Conservation (phyloP, 1,284 basidiomycete species). For the Neolentinus lepideus region DNA sequence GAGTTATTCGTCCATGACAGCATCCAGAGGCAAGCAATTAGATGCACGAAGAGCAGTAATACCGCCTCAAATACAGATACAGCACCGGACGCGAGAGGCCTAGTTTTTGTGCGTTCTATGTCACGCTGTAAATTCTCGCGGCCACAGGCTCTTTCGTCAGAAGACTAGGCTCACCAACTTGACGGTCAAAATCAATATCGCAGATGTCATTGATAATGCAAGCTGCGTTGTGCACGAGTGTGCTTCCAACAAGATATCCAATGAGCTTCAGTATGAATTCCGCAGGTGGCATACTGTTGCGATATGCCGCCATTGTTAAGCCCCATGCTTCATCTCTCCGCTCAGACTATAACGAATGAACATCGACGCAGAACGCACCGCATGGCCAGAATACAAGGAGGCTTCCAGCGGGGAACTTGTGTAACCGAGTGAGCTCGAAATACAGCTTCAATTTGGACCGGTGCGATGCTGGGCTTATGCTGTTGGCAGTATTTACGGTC, state of each 20-base stretch:
- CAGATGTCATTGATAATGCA: constrained; percentile 50
- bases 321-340: constrained; percentile 31
- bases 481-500: not conserved
- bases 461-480: not conserved
- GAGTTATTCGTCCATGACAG: constrained; percentile 25
- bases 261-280: constrained; percentile 9
- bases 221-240: constrained; percentile 21
- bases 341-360: not conserved
- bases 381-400: constrained; percentile 51
- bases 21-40: constrained; percentile 28
- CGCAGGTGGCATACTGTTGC: constrained; percentile 7
- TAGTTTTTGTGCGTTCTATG: constrained; percentile 35
- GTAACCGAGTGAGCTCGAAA: constrained; percentile 41
- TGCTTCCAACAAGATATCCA: constrained; percentile 10
- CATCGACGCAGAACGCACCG: constrained; percentile 22
- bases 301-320: constrained; percentile 36
- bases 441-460: constrained; percentile 17
- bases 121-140: not conserved
- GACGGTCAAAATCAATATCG: constrained; percentile 41
- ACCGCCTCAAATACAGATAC: constrained; percentile 33
- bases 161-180: constrained; percentile 32
- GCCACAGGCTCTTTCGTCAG: not conserved
- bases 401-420: constrained; percentile 49
- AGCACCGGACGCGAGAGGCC: constrained; percentile 41
- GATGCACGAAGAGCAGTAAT: constrained; percentile 33